A percentile compares a stretch with the other conserved stretches of the same genome.
These are phyloP conservation scores for Nicotiana noctiflora DNA, from an alignment of 257 asterid genomes.

Conservation along the genomic window DNA sequence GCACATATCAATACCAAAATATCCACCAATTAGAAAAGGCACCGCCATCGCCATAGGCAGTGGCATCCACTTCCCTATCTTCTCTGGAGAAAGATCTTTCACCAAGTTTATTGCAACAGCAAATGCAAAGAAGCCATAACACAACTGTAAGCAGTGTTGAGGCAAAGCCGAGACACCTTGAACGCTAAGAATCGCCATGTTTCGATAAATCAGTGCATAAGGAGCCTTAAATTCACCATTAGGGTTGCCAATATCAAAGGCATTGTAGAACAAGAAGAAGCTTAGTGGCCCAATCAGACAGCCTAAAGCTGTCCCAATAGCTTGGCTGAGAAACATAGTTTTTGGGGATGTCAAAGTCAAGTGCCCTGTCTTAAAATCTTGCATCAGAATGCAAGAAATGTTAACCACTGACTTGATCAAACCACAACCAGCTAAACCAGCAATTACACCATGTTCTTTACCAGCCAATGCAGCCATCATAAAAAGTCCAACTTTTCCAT, in stretches of 20 bases:
- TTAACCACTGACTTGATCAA: conserved; percentile 51
- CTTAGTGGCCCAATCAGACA: conserved; percentile 54
- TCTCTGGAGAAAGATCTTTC: conserved; percentile 47
- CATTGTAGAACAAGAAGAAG: conserved; percentile 61
- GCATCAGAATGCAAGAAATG: conserved; percentile 59
- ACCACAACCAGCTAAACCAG: conserved; percentile 69
- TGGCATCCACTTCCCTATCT: conserved; percentile 71
- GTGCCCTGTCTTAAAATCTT: conserved; percentile 70
- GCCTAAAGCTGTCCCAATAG: conserved; percentile 60
- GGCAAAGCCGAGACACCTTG: conserved; percentile 84
- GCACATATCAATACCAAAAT: conserved; percentile 82
- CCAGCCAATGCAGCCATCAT: conserved; percentile 68
- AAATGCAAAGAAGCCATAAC: conserved; percentile 65
- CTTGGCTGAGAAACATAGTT: conserved; percentile 67
- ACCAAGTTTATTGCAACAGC: conserved; percentile 43
- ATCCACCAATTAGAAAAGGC: conserved; percentile 72
- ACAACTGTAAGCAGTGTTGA: conserved; percentile 60
- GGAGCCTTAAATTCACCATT: conserved; percentile 82
- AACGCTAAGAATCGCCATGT: conserved; percentile 74
- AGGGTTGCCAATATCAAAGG: conserved; percentile 79
- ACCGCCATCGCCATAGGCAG: conserved; percentile 83
- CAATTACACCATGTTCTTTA: conserved; percentile 64
- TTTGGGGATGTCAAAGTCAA: conserved; percentile 57
- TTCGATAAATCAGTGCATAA: conserved; percentile 63
- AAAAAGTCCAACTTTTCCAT: conserved; percentile 72